Conservation (phyloP, 192 early-diverging fungal genomes). For the Gigaspora rosea region DNA sequence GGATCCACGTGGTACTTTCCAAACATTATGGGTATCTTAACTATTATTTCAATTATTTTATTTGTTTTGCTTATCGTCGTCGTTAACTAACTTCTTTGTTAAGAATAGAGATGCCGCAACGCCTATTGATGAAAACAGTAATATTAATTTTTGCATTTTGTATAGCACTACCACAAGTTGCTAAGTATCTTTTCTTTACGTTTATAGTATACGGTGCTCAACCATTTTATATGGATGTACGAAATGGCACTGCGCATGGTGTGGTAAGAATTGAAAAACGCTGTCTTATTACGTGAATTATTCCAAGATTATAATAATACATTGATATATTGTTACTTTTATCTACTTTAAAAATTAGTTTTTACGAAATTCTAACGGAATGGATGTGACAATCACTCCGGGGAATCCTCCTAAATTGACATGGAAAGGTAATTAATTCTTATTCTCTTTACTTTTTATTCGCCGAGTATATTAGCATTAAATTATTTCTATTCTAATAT, state of each 20-base stretch:
- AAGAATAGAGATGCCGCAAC: conserved; percentile 15
- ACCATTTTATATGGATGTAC: conserved; percentile 65
- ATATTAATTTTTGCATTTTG: conserved; percentile 24
- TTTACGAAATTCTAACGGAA: conserved; percentile 64
- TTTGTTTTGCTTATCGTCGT: not conserved
- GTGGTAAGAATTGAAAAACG: conserved; percentile 21
- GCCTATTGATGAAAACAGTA: conserved; percentile 26
- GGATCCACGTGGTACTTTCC: conserved; percentile 14
- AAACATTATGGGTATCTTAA: conserved; percentile 11
- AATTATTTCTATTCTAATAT: conserved; percentile 40
- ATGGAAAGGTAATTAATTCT: conserved; percentile 19
- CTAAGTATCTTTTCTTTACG: not conserved
- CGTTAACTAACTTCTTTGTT: not conserved
- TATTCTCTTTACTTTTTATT: too few relatives aligned
- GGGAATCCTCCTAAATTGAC: conserved; percentile 34
- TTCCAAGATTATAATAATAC: not conserved
- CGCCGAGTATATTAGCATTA: too few relatives aligned
- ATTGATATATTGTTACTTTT: not conserved
- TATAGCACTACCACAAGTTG: conserved; percentile 33
- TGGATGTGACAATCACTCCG: conserved; percentile 54
- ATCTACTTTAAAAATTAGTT: conserved; percentile 32
- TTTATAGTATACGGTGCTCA: conserved; percentile 60
- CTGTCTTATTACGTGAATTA: not conserved
- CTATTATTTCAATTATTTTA: not conserved
- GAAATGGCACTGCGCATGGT: conserved; percentile 46